Percentiles rank a stretch among this genome's conserved stretches.
Evolutionary conservation across 805 yeast species (phyloP).

Genomic region (Nakazawaea wyomingensis): DNA sequence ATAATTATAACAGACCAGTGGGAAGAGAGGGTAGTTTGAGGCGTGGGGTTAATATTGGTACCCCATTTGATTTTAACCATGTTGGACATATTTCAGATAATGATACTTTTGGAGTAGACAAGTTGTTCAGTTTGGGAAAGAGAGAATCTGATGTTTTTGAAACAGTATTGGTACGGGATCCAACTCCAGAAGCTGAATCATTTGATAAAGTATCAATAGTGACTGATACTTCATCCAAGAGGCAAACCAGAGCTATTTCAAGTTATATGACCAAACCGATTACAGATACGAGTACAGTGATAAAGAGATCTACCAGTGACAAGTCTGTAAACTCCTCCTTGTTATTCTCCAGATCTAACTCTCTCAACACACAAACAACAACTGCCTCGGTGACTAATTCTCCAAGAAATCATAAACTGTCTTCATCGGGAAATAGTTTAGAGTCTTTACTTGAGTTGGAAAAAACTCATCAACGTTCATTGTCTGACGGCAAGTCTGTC

Average conservation of each 20-base stretch:
- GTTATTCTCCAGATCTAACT: constrained; percentile 25
- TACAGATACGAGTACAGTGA: background rate
- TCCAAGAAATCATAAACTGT: constrained; percentile 8
- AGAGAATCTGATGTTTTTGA: constrained; percentile 14
- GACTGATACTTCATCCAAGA: constrained; percentile 8
- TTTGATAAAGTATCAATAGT: background rate
- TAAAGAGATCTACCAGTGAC: constrained; percentile 10
- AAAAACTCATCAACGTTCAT: constrained; percentile 11
- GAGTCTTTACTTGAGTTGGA: constrained; percentile 14
- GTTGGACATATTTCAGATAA: constrained; percentile 27
- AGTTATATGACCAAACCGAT: constrained; percentile 11
- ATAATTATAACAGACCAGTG: constrained; percentile 5
- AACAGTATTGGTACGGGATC: constrained; percentile 1
- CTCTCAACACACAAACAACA: constrained; percentile 22
- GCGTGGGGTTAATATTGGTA: constrained; percentile 18
- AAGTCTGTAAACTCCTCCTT: constrained; percentile 9
- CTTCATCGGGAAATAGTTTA: constrained; percentile 10
- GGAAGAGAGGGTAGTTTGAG: background rate
- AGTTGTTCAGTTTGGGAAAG: constrained; percentile 19
- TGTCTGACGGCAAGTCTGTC: background rate
- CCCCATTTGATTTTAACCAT: constrained; percentile 29
- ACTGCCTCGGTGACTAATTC: constrained; percentile 14
- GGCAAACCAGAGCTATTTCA: background rate
- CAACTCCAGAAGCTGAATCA: background rate
- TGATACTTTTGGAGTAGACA: constrained; percentile 25